Evolutionary conservation across 1,139 yeast genomes (phyloP), one percentile per base, ranked within the genome.

Genomic region (Scheffersomyces parashehatae): DNA sequence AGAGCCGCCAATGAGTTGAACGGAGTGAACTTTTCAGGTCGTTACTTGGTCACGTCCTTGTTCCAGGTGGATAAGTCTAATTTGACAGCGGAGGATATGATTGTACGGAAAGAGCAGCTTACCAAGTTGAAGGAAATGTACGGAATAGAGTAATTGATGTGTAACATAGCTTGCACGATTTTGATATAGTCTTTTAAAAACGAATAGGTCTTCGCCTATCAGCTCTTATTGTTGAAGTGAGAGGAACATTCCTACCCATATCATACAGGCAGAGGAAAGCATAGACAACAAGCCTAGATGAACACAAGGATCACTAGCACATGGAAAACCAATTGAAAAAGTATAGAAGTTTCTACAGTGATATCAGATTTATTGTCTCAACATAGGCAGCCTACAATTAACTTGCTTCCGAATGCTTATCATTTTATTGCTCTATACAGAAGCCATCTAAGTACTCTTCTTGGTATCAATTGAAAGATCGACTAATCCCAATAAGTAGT

Each of bases 11-110:
- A 68, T 16, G 82, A 79, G 48, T 60, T 82, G 42, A 79, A 80
- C 40, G 89, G 89, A 0, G 77, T 77, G 52, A 82, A 82, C 54
- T 79, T 78, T 50, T 75, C 78, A 43, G 83, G 83, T 8, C 56
- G 88, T 45, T 83, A 82, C 55, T 58, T 83, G 30, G 82, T 82
- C 12, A 81, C 82, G 7, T 59, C 70, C 41, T 46, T 73, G 48
- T 79, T 71, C 50, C 65, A 61, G 16, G 73, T 76, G n/a, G 81
- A 76, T 40, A 65, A 59, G 46, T 45, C 59, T 11, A 60, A 57
- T 29, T 51, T 69, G 13, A 38, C 45, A 14, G 51, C 52, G 10
- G 63, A 58, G 37, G 68, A 64, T 34, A 48, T 54, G 34, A 49
- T 52, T 3, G 46, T 48, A 10, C 53, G 67, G 24, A 53, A 52